Evolutionary conservation across 805 yeast genomes (phyloP).

Genomic region (Jamesozyma piceae): DNA sequence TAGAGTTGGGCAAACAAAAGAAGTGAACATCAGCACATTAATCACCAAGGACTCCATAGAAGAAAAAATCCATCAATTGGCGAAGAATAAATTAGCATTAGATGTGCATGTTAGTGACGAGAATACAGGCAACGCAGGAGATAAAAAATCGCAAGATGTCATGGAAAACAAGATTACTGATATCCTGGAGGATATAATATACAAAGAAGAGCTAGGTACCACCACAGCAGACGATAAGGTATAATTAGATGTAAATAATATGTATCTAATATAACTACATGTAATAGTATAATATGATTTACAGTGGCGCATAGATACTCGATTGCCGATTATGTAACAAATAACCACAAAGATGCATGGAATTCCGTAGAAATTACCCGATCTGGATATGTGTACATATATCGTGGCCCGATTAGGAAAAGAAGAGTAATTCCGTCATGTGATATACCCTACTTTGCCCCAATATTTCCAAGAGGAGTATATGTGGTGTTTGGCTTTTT

Average conservation of each 20-base stretch:
- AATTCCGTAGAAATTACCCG: neutral
- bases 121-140: constrained; percentile 9
- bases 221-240: neutral
- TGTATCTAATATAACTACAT: neutral
- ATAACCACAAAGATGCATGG: too few relatives aligned
- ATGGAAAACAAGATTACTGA: constrained; percentile 46
- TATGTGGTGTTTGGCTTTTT: too few relatives aligned
- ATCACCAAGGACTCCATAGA: constrained; percentile 73
- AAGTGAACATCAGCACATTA: constrained; percentile 69
- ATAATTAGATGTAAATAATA: too few relatives aligned
- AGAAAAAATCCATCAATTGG: constrained; percentile 77
- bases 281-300: too few relatives aligned
- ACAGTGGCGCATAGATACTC: too few relatives aligned
- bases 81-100: constrained; percentile 81
- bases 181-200: constrained; percentile 34
- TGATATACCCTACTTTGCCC: too few relatives aligned
- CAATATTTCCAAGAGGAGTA: too few relatives aligned
- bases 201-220: constrained; percentile 17
- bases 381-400: neutral
- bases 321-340: too few relatives aligned
- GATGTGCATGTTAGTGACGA: constrained; percentile 47
- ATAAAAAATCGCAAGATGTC: constrained; percentile 26
- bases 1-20: constrained; percentile 86
- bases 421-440: too few relatives aligned
- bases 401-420: too few relatives aligned